Evolutionary conservation across 1,139 yeast species (phyloP), one percentile per base, ranked within the genome.

Genomic region (Arxiozyma telluris): DNA sequence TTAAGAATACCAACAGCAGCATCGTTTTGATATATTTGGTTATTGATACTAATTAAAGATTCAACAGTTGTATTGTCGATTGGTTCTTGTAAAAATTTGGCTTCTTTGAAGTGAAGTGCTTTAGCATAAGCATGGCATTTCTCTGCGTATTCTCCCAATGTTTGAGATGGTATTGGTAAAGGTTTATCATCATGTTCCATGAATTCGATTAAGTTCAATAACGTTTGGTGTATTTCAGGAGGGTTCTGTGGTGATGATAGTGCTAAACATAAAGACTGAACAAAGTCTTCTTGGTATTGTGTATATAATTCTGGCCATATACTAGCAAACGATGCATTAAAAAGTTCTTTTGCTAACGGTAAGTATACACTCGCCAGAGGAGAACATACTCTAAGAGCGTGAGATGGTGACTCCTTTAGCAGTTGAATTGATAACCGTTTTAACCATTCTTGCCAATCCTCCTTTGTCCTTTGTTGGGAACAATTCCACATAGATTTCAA

Each of bases 381-480:
- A 1, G 96, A 88, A 69, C 98, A 93, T 0, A 98, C 96, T 61
- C 98, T 77, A 49, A 94, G 77, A 0, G 98, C 96, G 65, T 90
- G 96, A 0, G 97, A 89, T 4, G 99, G 97, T 49, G 96, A 87
- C 66, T 91, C 96, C 61, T 88, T 88, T 59, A 94, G 73, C 42
- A 94, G 73, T 66, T 91, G 97, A 54, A 90, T 86, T 64, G 95
- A 84, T 50, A 94, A 75, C 55, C 95, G 76, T 53, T 95, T 80
- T 58, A 91, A 82, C 99, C 99, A 94, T 65, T 94, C 98, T 65
- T 87, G 91, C 98, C 98, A 94, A 63, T 94, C 99, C 65, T 93
- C 98, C 60, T 85, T 83, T 0, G 98, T 89, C 47, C 96, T 79
- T 59, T 94, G 81, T 61, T 89, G 94, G 34, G 87, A 82, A 21